Conservation (phyloP, 805 yeast genomes). For the Kluyveromyces dobzhanskii region DNA sequence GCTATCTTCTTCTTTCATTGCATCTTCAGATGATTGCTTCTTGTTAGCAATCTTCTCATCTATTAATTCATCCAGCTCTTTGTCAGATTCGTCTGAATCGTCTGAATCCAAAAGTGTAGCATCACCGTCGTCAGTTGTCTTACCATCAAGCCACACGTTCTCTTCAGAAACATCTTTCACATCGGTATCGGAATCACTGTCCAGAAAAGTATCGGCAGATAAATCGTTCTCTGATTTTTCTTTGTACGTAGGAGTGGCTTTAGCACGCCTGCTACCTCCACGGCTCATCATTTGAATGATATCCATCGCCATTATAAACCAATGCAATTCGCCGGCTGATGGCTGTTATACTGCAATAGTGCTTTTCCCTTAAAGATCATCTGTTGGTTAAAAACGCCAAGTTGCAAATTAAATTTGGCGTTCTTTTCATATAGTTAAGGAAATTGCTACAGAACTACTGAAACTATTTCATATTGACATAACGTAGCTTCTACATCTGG, state of each 20-base stretch:
- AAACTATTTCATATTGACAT: too few species aligned
- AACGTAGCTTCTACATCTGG: too few species aligned
- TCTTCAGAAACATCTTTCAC: constrained; percentile 7
- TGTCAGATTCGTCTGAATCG: constrained; percentile 21
- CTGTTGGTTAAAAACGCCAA: too few species aligned
- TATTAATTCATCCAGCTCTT: constrained; percentile 10
- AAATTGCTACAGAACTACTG: too few species aligned
- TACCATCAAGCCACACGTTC: constrained; percentile 24
- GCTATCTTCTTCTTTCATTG: constrained; percentile 7
- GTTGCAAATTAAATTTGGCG: too few species aligned
- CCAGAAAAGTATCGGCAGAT: constrained; percentile 12
- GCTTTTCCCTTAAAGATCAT: too few species aligned
- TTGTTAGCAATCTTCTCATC: constrained; percentile 3
- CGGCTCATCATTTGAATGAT: constrained; percentile 2
- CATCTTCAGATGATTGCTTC: constrained; percentile 6
- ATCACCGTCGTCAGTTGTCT: constrained; percentile 3
- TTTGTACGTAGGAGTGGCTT: constrained; percentile 11
- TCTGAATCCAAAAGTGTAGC: constrained; percentile 11
- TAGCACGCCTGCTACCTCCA: background rate
- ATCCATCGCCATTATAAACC: constrained; percentile 1
- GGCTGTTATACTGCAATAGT: too few species aligned
- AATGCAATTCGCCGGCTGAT: too few species aligned
- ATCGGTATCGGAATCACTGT: constrained; percentile 11
- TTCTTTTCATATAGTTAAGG: too few species aligned
- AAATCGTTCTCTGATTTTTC: constrained; percentile 27